Conservation (phyloP, 495 filamentous ascomycete species). For the Neurospora sp. region DNA sequence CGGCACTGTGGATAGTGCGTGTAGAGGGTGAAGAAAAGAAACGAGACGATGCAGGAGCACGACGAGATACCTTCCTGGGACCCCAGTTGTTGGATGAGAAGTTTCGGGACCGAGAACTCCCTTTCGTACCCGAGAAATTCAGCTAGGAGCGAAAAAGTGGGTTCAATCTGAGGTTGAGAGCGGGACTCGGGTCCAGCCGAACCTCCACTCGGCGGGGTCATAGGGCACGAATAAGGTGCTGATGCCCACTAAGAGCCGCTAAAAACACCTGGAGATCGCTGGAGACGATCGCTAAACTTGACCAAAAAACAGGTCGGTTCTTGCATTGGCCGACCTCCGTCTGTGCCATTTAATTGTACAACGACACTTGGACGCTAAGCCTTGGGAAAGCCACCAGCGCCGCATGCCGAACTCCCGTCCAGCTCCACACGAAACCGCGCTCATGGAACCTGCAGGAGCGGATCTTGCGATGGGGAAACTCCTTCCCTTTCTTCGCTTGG, state of each 20-base stretch:
- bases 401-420: not conserved
- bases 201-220: not conserved
- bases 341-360: not conserved
- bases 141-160: not conserved
- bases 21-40: not conserved
- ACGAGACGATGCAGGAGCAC: not conserved
- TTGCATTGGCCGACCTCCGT: not conserved
- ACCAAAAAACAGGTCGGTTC: not conserved
- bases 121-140: not conserved
- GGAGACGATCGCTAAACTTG: not conserved
- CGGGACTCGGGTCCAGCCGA: not conserved
- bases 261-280: not conserved
- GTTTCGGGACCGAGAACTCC: not conserved
- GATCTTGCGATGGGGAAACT: not conserved
- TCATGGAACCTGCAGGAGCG: not conserved
- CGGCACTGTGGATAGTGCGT: not conserved
- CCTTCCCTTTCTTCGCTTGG: not conserved
- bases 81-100: not conserved
- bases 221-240: not conserved
- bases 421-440: not conserved
- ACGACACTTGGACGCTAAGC: not conserved
- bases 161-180: not conserved
- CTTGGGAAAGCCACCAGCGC: not conserved
- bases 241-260: not conserved
- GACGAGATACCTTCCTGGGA: not conserved